Conservation (phyloP, 2,329 filamentous ascomycete species). For the Grosmannia penicillata region DNA sequence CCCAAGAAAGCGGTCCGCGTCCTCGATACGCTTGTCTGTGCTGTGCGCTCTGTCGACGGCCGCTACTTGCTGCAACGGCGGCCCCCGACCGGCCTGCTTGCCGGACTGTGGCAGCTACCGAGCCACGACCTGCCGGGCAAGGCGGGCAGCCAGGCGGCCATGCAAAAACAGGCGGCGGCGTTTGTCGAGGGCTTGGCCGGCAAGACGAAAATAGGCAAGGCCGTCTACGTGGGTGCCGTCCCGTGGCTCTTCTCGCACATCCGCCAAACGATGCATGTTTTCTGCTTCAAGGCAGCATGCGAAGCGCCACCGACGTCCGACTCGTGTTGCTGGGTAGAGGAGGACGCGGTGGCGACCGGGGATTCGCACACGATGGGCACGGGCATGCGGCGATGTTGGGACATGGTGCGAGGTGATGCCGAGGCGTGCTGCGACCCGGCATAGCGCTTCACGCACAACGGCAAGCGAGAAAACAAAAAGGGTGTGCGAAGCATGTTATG, state of each 20-base stretch:
- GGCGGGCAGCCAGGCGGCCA: neutral
- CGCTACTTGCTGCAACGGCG: constrained; percentile 33
- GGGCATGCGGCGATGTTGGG: constrained; percentile 2
- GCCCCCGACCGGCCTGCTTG: constrained; percentile 37
- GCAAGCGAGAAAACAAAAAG: neutral
- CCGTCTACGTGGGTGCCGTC: constrained; percentile 32
- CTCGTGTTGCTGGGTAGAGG: neutral
- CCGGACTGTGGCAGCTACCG: constrained; percentile 42
- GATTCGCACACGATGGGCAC: constrained; percentile 1
- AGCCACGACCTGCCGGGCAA: constrained; percentile 17
- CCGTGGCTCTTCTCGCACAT: constrained; percentile 45
- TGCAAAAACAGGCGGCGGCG: constrained; percentile 2
- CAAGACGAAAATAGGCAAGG: neutral
- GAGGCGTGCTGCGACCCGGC: too few species aligned
- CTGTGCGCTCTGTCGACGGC: constrained; percentile 28
- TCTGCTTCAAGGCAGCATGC: constrained; percentile 22
- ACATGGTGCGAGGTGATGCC: neutral
- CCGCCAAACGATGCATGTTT: constrained; percentile 41
- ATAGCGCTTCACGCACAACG: neutral
- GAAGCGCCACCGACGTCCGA: neutral
- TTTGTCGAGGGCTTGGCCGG: neutral
- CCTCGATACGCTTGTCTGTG: constrained; percentile 39
- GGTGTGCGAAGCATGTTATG: neutral
- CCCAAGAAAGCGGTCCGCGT: constrained; percentile 36
- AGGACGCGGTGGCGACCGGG: neutral